A percentile compares a stretch with the other conserved stretches of the same genome.
Conservation (phyloP, 2,329 filamentous ascomycete genomes). For the Xylaria sp. region DNA sequence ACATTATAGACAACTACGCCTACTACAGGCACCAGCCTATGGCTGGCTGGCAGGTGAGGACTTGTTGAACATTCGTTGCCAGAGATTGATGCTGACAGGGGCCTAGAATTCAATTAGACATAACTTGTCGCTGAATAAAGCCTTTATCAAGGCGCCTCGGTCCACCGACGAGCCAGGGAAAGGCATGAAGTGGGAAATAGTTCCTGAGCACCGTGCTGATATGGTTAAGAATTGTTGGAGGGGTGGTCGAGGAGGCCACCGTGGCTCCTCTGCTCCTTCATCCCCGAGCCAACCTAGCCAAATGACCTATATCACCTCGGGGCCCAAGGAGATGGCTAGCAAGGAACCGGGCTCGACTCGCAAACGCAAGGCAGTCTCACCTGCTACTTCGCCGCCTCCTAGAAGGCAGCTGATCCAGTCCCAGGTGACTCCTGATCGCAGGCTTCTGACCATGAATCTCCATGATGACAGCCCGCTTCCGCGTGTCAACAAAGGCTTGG, state of each 20-base stretch:
- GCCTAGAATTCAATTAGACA: constrained; percentile 90
- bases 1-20: constrained; percentile 88
- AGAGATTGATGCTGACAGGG: constrained; percentile 32
- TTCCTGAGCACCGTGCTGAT: constrained; percentile 81
- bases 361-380: constrained; percentile 62
- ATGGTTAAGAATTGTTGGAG: constrained; percentile 77
- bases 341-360: constrained; percentile 57
- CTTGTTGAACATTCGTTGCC: not conserved
- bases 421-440: constrained; percentile 65
- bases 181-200: constrained; percentile 98
- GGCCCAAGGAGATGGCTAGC: constrained; percentile 60
- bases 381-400: constrained; percentile 60
- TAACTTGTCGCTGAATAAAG: constrained; percentile 92
- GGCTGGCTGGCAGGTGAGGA: constrained; percentile 85
- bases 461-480: constrained; percentile 68
- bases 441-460: constrained; percentile 49
- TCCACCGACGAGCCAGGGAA: constrained; percentile 96
- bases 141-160: constrained; percentile 90
- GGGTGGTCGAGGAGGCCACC: constrained; percentile 66
- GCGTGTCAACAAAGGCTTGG: constrained; percentile 56
- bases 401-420: constrained; percentile 55
- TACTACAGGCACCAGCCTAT: constrained; percentile 83
- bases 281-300: constrained; percentile 63
- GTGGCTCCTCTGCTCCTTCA: constrained; percentile 73
- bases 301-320: constrained; percentile 65